Evolutionary conservation across 2,329 filamentous ascomycete species (phyloP), one percentile per base, ranked within the genome.

Genomic region (Cordyceps cateniannulata): DNA sequence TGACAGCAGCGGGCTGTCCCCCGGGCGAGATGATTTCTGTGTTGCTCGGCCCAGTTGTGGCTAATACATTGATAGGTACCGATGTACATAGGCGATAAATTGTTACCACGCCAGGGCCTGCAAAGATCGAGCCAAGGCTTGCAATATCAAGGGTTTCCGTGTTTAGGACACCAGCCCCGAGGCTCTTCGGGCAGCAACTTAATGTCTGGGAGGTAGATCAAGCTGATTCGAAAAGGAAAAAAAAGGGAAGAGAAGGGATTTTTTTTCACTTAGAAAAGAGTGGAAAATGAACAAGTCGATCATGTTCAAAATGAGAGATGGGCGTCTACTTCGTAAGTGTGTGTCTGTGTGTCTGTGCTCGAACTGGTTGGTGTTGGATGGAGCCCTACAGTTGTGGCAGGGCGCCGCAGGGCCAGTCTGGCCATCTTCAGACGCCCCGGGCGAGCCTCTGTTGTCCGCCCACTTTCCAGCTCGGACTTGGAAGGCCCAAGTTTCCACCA

Each of bases 11-110:
- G 20, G 22, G 22, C n/a, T 22, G 40, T 40, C 50, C 22, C 12
- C 14, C 8, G 27, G 25, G 24, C 47, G 24, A 40, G 18, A 42
- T 10, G 55, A 58, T 29, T 8, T 4, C 27, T 25, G 29, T 22
- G 47, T 49, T 40, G 54, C 54, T 49, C 29, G 27, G 54, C 54
- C 56, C 56, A 59, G 47, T 59, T 59, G 56, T 59, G 56, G 56
- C 56, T 59, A 59, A 44, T 32, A 59, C 47, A 59, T 51, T 51
- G 32, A n/a, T 25, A 24, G 22, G 48, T 52, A 45, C 25, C 10
- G 32, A 10, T 35, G 32, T 35, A 35, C 32, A 35, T 35, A 10
- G 32, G 24, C 48, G 48, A 59, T 52, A 45, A 9, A 59, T 52
- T 52, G 16, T 8, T 22, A 24, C 38, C 22, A 10, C 18, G 20